Evolutionary conservation across 805 yeast genomes (phyloP).

Genomic region (Yarrowia keelungensis): DNA sequence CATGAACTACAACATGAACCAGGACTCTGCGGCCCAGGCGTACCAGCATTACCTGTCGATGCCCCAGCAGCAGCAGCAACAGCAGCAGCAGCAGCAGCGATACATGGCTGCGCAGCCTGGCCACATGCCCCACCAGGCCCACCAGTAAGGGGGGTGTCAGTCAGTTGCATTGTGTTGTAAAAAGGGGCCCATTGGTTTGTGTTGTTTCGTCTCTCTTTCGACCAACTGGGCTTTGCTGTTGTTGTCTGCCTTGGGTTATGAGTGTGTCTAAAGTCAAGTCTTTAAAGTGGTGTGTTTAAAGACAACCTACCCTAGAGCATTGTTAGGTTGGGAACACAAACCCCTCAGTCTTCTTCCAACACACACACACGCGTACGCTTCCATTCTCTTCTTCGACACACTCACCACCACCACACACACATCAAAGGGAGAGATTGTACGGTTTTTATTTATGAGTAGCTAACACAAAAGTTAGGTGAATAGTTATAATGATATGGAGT

Average conservation of each 20-base stretch:
- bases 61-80: slow-evolving; percentile 45
- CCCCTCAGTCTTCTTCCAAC: not conserved
- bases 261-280: too few relatives aligned
- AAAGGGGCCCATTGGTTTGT: too few relatives aligned
- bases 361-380: not conserved
- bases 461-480: slow-evolving; percentile 34
- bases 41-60: slow-evolving; percentile 65
- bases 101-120: slow-evolving; percentile 44
- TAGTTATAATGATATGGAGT: slow-evolving; percentile 34
- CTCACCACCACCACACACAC: slow-evolving; percentile 1
- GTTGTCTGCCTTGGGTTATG: not conserved
- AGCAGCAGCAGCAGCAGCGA: slow-evolving; percentile 47
- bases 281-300: too few relatives aligned
- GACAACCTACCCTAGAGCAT: slow-evolving; percentile 12
- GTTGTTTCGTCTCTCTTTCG: too few relatives aligned
- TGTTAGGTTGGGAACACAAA: slow-evolving; percentile 2
- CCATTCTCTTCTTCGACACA: not conserved
- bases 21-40: slow-evolving; percentile 59
- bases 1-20: slow-evolving; percentile 50
- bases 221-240: not conserved
- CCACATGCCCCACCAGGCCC: slow-evolving; percentile 39
- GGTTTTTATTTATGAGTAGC: slow-evolving; percentile 36
- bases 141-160: slow-evolving; percentile 18
- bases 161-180: not conserved
- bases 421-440: slow-evolving; percentile 4